These are phyloP conservation scores for Globisporangium recalcitrans DNA, from an alignment of 352 stramenopile genomes.

Conservation along the genomic window DNA sequence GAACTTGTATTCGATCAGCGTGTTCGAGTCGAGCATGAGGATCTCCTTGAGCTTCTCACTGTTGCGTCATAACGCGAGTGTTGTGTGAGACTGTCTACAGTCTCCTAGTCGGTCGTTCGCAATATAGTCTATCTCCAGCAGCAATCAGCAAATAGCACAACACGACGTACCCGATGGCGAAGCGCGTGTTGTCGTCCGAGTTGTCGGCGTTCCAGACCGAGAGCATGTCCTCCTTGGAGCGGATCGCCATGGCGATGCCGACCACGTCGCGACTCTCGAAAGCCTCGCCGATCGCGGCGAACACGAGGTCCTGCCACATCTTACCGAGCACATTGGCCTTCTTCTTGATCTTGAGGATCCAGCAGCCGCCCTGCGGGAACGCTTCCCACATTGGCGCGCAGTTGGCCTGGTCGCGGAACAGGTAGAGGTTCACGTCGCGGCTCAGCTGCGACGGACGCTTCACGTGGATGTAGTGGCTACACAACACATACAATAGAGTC, in stretches of 20 bases:
- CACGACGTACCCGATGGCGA: constrained; percentile 65
- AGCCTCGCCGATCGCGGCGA: constrained; percentile 88
- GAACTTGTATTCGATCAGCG: constrained; percentile 94
- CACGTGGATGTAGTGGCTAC: constrained; percentile 89
- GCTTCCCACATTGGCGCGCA: constrained; percentile 89
- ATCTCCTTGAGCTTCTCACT: constrained; percentile 93
- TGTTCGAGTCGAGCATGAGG: constrained; percentile 91
- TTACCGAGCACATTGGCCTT: constrained; percentile 91
- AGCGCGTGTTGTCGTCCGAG: constrained; percentile 79
- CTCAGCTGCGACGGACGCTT: constrained; percentile 90
- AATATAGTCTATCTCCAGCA: not conserved
- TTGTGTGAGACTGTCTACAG: not conserved
- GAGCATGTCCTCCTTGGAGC: constrained; percentile 92
- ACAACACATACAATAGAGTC: not conserved
- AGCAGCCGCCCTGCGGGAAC: constrained; percentile 91
- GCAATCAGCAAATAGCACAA: constrained; percentile 6
- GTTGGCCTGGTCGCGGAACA: constrained; percentile 89
- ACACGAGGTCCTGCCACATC: constrained; percentile 93
- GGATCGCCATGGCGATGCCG: constrained; percentile 90
- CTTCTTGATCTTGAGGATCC: constrained; percentile 95
- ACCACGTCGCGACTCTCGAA: constrained; percentile 91
- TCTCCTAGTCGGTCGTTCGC: too few species aligned
- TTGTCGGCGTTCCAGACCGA: constrained; percentile 94
- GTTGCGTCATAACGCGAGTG: constrained; percentile 3
- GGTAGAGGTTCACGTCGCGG: constrained; percentile 91